phyloP scores from a whole-genome alignment of 2,329 filamentous ascomycete genomes.

The Paraconiothyrium sp. region DNA sequence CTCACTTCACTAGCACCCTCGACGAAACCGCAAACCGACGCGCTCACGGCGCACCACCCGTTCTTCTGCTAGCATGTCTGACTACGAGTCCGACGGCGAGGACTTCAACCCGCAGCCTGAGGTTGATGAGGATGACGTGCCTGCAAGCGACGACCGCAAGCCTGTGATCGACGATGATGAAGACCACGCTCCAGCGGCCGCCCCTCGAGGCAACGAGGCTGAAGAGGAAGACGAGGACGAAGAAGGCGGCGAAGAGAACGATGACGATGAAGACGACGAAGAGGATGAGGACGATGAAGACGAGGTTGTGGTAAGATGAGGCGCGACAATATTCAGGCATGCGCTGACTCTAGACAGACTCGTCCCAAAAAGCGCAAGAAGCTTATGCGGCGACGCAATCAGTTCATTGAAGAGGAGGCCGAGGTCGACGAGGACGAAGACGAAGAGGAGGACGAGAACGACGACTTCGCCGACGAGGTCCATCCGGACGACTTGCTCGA shows the following conservation, averaged over 20 bases:
- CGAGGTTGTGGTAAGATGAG: conserved; percentile 13
- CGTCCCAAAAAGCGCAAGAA: conserved; percentile 9
- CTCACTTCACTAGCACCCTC: not conserved
- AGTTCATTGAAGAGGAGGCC: conserved; percentile 17
- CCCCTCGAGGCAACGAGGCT: not conserved
- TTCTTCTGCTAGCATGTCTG: conserved; percentile 6
- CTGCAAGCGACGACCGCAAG: not conserved
- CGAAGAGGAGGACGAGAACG: conserved; percentile 83
- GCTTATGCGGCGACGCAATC: conserved; percentile 5
- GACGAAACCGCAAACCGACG: not conserved
- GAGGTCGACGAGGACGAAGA: conserved; percentile 81
- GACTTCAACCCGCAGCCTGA: conserved; percentile 16
- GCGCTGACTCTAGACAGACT: conserved; percentile 9
- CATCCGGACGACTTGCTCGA: conserved; percentile 91
- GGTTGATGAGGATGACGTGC: conserved; percentile 12
- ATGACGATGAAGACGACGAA: conserved; percentile 6
- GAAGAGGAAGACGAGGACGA: conserved; percentile 10
- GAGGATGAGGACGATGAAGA: conserved; percentile 12
- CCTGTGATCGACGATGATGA: conserved; percentile 9
- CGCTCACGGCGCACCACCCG: not conserved
- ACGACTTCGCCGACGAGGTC: conserved; percentile 86
- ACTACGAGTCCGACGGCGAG: conserved; percentile 13
- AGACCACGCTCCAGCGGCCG: conserved; percentile 1
- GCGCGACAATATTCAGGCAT: not conserved
- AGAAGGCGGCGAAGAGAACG: not conserved